These are phyloP conservation scores for Tylopilus rubrobrunneus DNA, from an alignment of 768 basidiomycete genomes.

Conservation along the genomic window DNA sequence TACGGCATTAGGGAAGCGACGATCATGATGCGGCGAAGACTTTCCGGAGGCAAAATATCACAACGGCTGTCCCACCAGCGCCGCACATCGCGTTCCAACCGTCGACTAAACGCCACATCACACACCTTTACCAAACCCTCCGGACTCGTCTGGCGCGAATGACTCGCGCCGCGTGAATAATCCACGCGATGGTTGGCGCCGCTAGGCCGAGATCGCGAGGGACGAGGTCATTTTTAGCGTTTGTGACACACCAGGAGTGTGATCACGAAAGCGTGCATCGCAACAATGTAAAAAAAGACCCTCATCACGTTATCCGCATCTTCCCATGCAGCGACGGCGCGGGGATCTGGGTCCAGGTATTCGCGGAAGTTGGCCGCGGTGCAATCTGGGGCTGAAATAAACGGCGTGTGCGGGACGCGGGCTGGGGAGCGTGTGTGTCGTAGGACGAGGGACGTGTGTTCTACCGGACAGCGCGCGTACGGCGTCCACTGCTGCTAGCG, in stretches of 20 bases:
- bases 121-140: background rate
- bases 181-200: background rate
- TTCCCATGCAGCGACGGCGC: constrained; percentile 15
- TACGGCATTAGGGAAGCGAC: constrained; percentile 20
- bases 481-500: background rate
- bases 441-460: background rate
- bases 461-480: background rate
- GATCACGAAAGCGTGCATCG: background rate
- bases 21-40: constrained; percentile 14
- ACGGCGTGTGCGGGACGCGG: background rate
- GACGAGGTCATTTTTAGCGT: background rate
- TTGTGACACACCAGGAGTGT: background rate
- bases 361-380: constrained; percentile 9
- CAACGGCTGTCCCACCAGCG: background rate
- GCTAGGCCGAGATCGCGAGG: constrained; percentile 5
- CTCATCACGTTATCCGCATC: constrained; percentile 2
- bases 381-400: background rate
- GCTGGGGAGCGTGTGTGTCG: background rate
- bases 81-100: constrained; percentile 1
- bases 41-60: background rate
- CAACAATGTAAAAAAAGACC: too few relatives aligned
- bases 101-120: constrained; percentile 9
- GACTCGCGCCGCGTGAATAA: too few relatives aligned
- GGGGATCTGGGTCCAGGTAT: constrained; percentile 14
- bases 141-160: background rate